phyloP scores from a whole-genome alignment of 306 rosid genomes.

The Herpetospermum pedunculosum region DNA sequence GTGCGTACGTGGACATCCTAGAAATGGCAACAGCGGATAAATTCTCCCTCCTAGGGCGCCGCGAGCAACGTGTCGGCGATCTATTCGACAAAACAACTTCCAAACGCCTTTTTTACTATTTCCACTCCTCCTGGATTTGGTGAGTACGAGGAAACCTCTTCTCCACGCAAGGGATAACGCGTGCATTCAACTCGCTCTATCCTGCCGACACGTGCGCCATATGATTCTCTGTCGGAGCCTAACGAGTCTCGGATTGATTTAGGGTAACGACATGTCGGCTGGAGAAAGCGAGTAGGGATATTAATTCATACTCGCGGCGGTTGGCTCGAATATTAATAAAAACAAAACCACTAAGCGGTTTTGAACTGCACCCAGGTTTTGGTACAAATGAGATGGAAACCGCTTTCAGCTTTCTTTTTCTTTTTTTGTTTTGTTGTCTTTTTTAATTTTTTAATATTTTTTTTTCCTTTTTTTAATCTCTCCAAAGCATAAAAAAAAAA shows the following conservation, averaged over 20 bases:
- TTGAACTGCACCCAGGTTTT: conserved; percentile 6
- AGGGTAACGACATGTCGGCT: background rate
- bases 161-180: background rate
- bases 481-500: too few species aligned
- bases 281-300: background rate
- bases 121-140: conserved; percentile 4
- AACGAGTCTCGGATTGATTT: conserved; percentile 2
- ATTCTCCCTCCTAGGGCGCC: background rate
- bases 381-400: conserved; percentile 1
- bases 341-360: conserved; percentile 9
- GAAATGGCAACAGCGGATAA: conserved; percentile 3
- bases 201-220: background rate
- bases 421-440: too few species aligned
- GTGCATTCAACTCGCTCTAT: background rate
- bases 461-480: too few species aligned
- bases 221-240: background rate
- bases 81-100: conserved; percentile 5
- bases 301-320: background rate
- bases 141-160: background rate
- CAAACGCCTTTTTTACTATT: background rate
- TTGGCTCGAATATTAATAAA: background rate
- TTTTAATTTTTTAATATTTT: too few species aligned
- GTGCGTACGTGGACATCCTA: background rate
- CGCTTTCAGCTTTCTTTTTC: background rate
- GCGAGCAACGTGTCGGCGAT: conserved; percentile 6